Evolutionary conservation across 1,284 basidiomycete species (phyloP).

Genomic region (Sporisorium iseilematis-ciliati): DNA sequence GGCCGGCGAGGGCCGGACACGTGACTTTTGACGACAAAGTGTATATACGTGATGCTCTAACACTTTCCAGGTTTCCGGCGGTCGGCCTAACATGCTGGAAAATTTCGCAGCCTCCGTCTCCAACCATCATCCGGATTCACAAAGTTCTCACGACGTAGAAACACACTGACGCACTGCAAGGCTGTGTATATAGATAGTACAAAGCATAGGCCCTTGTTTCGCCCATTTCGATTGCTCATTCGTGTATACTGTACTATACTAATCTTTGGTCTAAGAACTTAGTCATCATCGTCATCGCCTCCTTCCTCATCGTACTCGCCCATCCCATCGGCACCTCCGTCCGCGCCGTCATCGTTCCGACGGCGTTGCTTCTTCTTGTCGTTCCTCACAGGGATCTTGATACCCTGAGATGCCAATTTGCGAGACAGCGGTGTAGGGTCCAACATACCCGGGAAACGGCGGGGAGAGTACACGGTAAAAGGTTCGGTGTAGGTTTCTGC

Average conservation of each 20-base stretch:
- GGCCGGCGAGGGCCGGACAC: no score
- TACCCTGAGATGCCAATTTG: slow-evolving; percentile 62
- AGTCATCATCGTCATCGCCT: slow-evolving; percentile 50
- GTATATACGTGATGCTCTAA: no score
- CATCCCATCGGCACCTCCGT: slow-evolving; percentile 20
- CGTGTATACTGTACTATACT: slow-evolving; percentile 4
- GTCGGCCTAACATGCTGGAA: no score
- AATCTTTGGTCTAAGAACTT: neutral
- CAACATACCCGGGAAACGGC: slow-evolving; percentile 63
- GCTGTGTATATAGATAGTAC: slow-evolving; percentile 4
- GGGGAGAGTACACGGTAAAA: slow-evolving; percentile 62
- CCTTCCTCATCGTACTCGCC: slow-evolving; percentile 41
- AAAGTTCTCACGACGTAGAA: no score
- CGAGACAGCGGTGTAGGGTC: slow-evolving; percentile 62
- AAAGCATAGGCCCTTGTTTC: neutral
- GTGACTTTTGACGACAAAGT: no score
- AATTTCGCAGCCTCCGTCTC: no score
- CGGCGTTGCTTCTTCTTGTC: slow-evolving; percentile 62
- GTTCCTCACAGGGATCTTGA: slow-evolving; percentile 63
- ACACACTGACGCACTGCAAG: neutral
- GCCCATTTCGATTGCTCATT: neutral
- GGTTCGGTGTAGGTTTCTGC: slow-evolving; percentile 64
- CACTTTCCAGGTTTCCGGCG: no score
- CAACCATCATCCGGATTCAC: no score
- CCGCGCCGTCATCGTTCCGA: slow-evolving; percentile 26